Conservation (phyloP, 2,329 filamentous ascomycete species). For the Tolypocladium sp. region DNA sequence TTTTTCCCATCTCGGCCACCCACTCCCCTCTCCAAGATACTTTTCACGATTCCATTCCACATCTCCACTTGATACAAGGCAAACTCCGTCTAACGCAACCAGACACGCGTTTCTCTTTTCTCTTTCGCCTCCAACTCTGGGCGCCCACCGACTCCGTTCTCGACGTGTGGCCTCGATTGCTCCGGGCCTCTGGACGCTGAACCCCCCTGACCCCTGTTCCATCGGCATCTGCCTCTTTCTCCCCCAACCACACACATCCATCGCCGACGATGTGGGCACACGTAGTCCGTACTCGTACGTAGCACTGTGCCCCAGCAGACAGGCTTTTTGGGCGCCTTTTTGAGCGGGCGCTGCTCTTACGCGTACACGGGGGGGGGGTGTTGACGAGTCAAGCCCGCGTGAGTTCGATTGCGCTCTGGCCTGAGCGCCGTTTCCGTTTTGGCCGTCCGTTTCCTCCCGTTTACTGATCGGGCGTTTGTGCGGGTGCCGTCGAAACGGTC, state of each 20-base stretch:
- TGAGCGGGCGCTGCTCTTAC: not conserved
- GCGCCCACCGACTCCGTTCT: not conserved
- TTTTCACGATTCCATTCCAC: not conserved
- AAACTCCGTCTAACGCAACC: not conserved
- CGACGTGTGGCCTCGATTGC: not conserved
- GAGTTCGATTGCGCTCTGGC: not conserved
- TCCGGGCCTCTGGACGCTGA: not conserved
- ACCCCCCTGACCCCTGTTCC: not conserved
- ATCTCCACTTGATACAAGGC: not conserved
- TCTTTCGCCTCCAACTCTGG: not conserved
- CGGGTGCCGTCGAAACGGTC: not conserved
- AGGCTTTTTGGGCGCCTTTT: not conserved
- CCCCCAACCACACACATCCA: not conserved
- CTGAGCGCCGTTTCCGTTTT: not conserved
- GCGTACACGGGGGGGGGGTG: not conserved
- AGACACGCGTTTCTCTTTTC: not conserved
- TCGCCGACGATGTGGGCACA: not conserved
- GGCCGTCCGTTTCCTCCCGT: not conserved
- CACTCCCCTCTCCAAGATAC: not conserved
- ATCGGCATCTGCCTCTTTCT: not conserved
- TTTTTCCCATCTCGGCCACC: not conserved
- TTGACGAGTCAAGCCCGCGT: not conserved
- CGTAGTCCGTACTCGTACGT: not conserved
- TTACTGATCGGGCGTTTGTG: not conserved
- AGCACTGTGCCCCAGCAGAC: not conserved